Evolutionary conservation across 2,329 filamentous ascomycete genomes (phyloP).

Genomic region (Colletotrichum endophyticum): DNA sequence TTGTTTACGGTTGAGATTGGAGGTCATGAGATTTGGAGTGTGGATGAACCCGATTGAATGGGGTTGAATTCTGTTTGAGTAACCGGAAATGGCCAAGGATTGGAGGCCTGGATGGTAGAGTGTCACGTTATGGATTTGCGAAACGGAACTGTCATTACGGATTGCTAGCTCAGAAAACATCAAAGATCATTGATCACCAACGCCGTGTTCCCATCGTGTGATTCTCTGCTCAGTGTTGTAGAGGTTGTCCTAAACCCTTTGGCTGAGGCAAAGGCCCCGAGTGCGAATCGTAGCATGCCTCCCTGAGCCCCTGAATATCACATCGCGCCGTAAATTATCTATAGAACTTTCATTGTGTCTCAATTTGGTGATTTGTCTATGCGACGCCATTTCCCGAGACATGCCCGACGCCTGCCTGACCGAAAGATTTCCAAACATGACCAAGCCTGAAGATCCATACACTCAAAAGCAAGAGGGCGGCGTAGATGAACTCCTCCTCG

Average conservation of each 20-base stretch:
- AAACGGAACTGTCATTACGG: background rate
- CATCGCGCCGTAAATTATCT: background rate
- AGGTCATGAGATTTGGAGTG: background rate
- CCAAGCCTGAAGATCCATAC: background rate
- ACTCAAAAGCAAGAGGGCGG: background rate
- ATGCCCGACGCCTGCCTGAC: background rate
- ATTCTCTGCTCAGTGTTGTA: background rate
- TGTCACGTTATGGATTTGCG: background rate
- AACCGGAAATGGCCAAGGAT: background rate
- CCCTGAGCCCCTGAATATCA: background rate
- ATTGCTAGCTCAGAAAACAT: background rate
- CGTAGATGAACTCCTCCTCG: background rate
- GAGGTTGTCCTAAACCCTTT: too few species aligned
- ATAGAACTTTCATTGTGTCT: background rate
- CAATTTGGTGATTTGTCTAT: background rate
- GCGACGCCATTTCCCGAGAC: background rate
- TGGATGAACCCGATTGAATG: background rate
- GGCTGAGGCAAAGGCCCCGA: too few species aligned
- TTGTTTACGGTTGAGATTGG: fast-evolving
- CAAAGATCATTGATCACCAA: constrained; percentile 11
- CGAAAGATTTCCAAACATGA: background rate
- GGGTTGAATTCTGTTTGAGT: background rate
- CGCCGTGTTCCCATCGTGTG: background rate
- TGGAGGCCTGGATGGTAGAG: background rate
- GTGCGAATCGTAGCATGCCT: background rate